Base-by-base conservation (phyloP, 768 basidiomycete species). In the Mrakia gelida region DNA sequence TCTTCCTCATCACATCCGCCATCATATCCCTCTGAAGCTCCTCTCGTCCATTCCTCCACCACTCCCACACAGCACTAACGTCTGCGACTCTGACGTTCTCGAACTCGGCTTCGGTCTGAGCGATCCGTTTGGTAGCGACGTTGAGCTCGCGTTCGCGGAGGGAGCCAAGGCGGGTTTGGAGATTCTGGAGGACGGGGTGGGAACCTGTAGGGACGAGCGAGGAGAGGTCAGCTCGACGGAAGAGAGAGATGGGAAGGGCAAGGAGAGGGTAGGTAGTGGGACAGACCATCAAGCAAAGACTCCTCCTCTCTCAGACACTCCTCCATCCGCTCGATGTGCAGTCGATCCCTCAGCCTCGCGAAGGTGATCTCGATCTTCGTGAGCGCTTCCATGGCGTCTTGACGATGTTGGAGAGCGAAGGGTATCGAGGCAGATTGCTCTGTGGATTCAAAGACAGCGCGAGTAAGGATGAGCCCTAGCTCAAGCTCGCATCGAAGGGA, bases 251-350 rank as follows among this genome's bases (percentile, higher is more conserved):
- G 5, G 5, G 28, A 56, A 72, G 52, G 63, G 8, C 26, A 34
- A 32, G 43, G 34, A 30, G 11, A 68, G 43, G 30, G 23, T 23
- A 10, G 71, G 34, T 38, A 26, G 16, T 30, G 13, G 6, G 32
- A 73, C 90, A 81, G 80, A 94, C 95, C 92, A 62, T 91, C 88
- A 41, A 88, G 86, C 32, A 98, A 88, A 81, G 95, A 86, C 21
- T 88, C 86, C 82, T 98, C 94, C 84, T 98, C 96, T 89, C 91
- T 91, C 49, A 92, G 91, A 11, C 96, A 86, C 6, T 89, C 90
- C 59, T 94, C 92, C 93, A 98, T 94, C 83, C 95, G 92, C 85
- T 98, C 96, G 28, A 98, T 87, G 83, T 95, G 98, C 23, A 98
- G 87, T 71, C 90, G 87, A 83, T 98, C 95, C 68, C 96, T 86